A percentile compares a stretch with the other conserved stretches of the same genome.
Conservation (phyloP, 1,284 basidiomycete species). For the Microbotryum silenes-acaulis region DNA sequence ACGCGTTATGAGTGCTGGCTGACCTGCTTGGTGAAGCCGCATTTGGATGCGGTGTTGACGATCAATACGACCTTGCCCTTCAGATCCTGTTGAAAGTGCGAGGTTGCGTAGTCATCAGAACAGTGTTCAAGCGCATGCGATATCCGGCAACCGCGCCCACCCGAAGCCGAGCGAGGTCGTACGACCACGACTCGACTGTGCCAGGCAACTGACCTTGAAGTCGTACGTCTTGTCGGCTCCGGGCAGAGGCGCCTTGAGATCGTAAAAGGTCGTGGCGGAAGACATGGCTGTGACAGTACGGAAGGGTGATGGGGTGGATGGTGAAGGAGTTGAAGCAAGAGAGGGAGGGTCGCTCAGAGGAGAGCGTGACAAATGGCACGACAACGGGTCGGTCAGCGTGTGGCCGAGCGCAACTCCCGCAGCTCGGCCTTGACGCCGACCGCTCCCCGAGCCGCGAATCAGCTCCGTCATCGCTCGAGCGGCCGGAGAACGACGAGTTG, state of each 20-base stretch:
- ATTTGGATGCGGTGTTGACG: slow-evolving; percentile 50
- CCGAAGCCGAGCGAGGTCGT: no score
- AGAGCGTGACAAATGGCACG: neutral
- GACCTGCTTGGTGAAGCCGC: slow-evolving; percentile 27
- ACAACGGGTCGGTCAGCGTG: no score
- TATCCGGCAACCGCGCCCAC: no score
- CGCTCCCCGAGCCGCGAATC: no score
- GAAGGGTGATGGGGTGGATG: neutral
- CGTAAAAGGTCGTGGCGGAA: slow-evolving; percentile 40
- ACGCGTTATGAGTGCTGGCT: neutral
- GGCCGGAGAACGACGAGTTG: no score
- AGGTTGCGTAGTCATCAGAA: no score
- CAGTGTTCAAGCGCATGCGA: no score
- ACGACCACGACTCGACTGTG: no score
- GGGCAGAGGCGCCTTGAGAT: slow-evolving; percentile 37
- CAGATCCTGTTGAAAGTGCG: slow-evolving; percentile 31
- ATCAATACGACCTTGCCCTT: slow-evolving; percentile 50
- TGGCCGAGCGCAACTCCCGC: no score
- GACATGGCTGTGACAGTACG: slow-evolving; percentile 10
- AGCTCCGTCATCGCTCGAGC: no score
- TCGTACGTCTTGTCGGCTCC: slow-evolving; percentile 24
- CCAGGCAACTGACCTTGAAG: slow-evolving; percentile 8
- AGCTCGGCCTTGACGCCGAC: no score
- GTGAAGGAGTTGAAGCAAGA: neutral
- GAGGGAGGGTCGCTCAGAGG: neutral